Evolutionary conservation across 495 filamentous ascomycete genomes (phyloP), one percentile per base, ranked within the genome.

Genomic region (Aspergillus indologenus): DNA sequence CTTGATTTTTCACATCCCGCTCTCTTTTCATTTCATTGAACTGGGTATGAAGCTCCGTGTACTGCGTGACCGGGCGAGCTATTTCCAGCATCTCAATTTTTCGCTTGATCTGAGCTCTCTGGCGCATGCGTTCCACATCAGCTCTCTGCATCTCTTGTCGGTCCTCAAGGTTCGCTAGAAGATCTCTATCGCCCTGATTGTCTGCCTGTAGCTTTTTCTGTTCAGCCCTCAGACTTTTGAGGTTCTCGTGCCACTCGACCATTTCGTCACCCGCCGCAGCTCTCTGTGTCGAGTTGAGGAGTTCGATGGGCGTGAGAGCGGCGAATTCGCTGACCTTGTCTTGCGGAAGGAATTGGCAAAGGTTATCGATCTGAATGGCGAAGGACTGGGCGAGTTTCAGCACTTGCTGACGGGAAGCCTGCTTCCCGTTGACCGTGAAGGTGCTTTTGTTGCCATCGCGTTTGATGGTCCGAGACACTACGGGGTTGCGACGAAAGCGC

Each of bases 331-430:
- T 90, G 6, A 99, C 95, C 65, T 91, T 89, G 68, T 99, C 94
- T 70, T 99, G 94, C 1, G 94, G 94, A 40, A 99, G 80, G 65
- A 99, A 99, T 72, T 98, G 94, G 69, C 94, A 99, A 2, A 98
- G 80, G 64, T 99, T 99, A 73, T 98, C 94, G 66, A 98, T 88
- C 72, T 98, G 95, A 40, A 98, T 97, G 21, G 85, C 81, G 56
- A 95, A 86, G 0, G 76, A 81, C 51, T 75, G 83, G 18, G 84
- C 85, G 34, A 96, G 75, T 31, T 79, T 75, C 47, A 87, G 70
- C 2, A 98, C 80, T 24, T 79, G 73, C 48, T 84, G 83, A 45
- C 81, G 78, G 1, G 79, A 79, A 4, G 76, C 73, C 45, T 81
- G 70, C 57, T 75, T 78, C 23, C 84, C 83, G 67, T 96, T 85